Conservation (phyloP, 495 filamentous ascomycete genomes). For the Beverwykella pulmonaria region DNA sequence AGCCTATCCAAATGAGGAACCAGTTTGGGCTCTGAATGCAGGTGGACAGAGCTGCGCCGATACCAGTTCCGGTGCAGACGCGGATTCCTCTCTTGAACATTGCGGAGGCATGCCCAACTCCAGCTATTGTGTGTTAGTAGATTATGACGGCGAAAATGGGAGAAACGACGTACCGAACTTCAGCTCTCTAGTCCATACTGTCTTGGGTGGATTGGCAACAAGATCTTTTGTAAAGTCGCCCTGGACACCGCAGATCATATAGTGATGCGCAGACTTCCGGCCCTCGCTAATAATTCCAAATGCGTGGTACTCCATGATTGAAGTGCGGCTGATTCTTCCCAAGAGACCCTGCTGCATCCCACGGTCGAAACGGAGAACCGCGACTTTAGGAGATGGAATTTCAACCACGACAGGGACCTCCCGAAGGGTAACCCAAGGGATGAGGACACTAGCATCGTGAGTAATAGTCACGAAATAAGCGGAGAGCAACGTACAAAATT, state of each 20-base stretch:
- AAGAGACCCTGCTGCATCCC: constrained; percentile 54
- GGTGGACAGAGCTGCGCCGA: constrained; percentile 51
- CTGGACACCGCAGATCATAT: constrained; percentile 54
- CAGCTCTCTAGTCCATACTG: constrained; percentile 51
- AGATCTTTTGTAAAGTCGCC: constrained; percentile 51
- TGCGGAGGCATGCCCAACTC: constrained; percentile 51
- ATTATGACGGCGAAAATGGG: constrained; percentile 8
- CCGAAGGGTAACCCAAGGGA: constrained; percentile 52
- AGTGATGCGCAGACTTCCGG: constrained; percentile 46
- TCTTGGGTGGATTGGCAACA: constrained; percentile 49
- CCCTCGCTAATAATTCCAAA: constrained; percentile 54
- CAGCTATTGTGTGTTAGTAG: constrained; percentile 44
- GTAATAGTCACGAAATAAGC: constrained; percentile 14
- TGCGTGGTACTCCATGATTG: constrained; percentile 54
- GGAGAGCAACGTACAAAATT: constrained; percentile 43
- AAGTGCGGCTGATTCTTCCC: constrained; percentile 51
- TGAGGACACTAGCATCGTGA: constrained; percentile 47
- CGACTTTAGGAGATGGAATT: constrained; percentile 52
- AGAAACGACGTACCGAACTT: constrained; percentile 48
- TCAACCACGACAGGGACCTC: constrained; percentile 51
- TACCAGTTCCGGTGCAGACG: constrained; percentile 52
- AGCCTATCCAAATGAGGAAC: constrained; percentile 55
- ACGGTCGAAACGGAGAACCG: constrained; percentile 48
- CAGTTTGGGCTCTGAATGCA: constrained; percentile 52
- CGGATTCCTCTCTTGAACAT: constrained; percentile 54